phyloP scores from a whole-genome alignment of 805 yeast species.

The Schizosaccharomyces cryophilus region DNA sequence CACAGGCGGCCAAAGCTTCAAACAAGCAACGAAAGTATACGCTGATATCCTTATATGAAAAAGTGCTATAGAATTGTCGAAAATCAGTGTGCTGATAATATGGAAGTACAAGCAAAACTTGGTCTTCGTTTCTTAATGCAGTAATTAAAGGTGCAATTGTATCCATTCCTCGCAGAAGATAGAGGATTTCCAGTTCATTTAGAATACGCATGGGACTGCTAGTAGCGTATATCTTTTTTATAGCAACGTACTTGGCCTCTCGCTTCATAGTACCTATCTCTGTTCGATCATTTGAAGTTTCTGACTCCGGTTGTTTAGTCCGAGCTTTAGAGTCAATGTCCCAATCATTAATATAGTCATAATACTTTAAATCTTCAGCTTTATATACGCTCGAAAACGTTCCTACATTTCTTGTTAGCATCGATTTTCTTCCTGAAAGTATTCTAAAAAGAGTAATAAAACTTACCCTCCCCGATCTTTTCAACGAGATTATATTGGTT shows the following conservation, averaged over 20 bases:
- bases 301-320: constrained; percentile 9
- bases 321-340: constrained; percentile 5
- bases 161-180: constrained; percentile 30
- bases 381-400: constrained; percentile 39
- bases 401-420: constrained; percentile 15
- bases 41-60: constrained; percentile 58
- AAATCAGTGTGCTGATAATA: constrained; percentile 79
- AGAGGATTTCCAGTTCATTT: constrained; percentile 62
- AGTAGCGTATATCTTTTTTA: constrained; percentile 82
- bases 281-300: constrained; percentile 8
- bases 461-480: constrained; percentile 29
- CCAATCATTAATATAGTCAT: constrained; percentile 16
- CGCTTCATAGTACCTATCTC: not conserved
- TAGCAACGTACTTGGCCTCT: constrained; percentile 36
- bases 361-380: constrained; percentile 25
- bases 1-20: constrained; percentile 52
- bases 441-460: not conserved
- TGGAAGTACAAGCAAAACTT: constrained; percentile 78
- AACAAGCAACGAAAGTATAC: constrained; percentile 59
- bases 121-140: constrained; percentile 69
- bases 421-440: not conserved
- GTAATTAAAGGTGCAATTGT: constrained; percentile 77
- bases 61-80: constrained; percentile 38
- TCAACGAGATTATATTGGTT: constrained; percentile 26
- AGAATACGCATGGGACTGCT: constrained; percentile 79